Percentiles rank a stretch among this genome's conserved stretches.
Evolutionary conservation across 176 grass and related monocot species (phyloP).

Genomic region (Lolium multiflorum): DNA sequence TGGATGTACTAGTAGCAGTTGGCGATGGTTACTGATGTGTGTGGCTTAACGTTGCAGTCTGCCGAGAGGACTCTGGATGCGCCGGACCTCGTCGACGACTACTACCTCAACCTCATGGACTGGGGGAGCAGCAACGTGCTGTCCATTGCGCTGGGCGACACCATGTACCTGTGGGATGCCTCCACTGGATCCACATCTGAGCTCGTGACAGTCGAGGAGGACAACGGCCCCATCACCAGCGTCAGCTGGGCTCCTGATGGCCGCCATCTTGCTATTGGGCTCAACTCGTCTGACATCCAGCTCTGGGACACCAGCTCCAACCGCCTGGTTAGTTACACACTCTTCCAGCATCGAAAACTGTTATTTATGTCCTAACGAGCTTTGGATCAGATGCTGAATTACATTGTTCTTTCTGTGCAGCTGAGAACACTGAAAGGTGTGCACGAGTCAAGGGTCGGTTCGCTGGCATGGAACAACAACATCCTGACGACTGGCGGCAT

Average conservation of each 20-base stretch:
- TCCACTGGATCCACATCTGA: conserved; percentile 62
- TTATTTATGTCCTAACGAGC: background rate
- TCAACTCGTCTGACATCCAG: conserved; percentile 72
- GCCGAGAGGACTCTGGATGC: conserved; percentile 76
- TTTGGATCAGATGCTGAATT: conserved; percentile 32
- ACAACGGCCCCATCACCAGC: conserved; percentile 63
- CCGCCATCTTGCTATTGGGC: conserved; percentile 57
- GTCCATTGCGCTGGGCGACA: conserved; percentile 70
- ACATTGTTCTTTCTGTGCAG: conserved; percentile 35
- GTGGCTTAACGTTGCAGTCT: conserved; percentile 45
- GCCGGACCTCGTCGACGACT: conserved; percentile 74
- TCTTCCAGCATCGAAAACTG: background rate
- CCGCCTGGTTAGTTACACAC: conserved; percentile 45
- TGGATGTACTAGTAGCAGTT: background rate
- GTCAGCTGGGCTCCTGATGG: conserved; percentile 77
- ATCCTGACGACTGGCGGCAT: conserved; percentile 63
- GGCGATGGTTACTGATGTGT: conserved; percentile 21
- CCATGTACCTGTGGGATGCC: conserved; percentile 68
- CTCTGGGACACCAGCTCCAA: conserved; percentile 73
- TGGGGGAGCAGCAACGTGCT: conserved; percentile 74
- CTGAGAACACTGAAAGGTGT: conserved; percentile 64
- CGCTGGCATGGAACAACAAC: conserved; percentile 74
- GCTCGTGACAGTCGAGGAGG: conserved; percentile 69
- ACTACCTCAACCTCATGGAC: conserved; percentile 75
- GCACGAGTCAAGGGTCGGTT: conserved; percentile 65